Percentiles rank a stretch among this genome's conserved stretches.
Conservation (phyloP, 2,329 filamentous ascomycete species). For the Passalora sequoiae region DNA sequence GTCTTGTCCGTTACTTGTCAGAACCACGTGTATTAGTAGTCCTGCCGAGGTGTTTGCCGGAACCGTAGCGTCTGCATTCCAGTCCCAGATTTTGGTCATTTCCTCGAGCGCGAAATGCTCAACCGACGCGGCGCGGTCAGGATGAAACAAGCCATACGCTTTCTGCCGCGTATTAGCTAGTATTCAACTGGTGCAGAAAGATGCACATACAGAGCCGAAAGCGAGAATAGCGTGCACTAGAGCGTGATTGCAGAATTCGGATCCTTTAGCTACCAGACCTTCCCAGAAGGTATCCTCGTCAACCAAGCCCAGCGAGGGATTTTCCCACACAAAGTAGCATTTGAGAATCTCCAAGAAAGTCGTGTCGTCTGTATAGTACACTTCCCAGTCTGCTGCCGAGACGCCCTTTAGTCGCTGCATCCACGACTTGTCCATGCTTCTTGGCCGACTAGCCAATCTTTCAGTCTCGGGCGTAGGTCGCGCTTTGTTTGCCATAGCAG, state of each 20-base stretch:
- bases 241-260: slow-evolving; percentile 12
- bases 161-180: slow-evolving; percentile 5
- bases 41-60: slow-evolving; percentile 13
- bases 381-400: slow-evolving; percentile 9
- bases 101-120: slow-evolving; percentile 7
- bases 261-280: slow-evolving; percentile 8
- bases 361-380: slow-evolving; percentile 9
- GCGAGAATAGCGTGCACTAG: slow-evolving; percentile 13
- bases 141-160: slow-evolving; percentile 10
- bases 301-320: slow-evolving; percentile 5
- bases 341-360: slow-evolving; percentile 13
- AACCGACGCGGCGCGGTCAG: neutral
- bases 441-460: neutral
- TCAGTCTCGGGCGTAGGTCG: neutral
- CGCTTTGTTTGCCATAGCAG: neutral
- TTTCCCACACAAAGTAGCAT: slow-evolving; percentile 16
- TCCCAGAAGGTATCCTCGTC: slow-evolving; percentile 12
- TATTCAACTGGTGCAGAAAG: neutral
- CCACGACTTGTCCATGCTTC: slow-evolving; percentile 7
- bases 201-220: slow-evolving; percentile 8
- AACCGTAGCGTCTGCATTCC: slow-evolving; percentile 4
- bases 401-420: neutral
- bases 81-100: slow-evolving; percentile 8
- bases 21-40: slow-evolving; percentile 6
- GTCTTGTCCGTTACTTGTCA: slow-evolving; percentile 10